Evolutionary conservation across 805 yeast genomes (phyloP).

Genomic region (Candida germanica): DNA sequence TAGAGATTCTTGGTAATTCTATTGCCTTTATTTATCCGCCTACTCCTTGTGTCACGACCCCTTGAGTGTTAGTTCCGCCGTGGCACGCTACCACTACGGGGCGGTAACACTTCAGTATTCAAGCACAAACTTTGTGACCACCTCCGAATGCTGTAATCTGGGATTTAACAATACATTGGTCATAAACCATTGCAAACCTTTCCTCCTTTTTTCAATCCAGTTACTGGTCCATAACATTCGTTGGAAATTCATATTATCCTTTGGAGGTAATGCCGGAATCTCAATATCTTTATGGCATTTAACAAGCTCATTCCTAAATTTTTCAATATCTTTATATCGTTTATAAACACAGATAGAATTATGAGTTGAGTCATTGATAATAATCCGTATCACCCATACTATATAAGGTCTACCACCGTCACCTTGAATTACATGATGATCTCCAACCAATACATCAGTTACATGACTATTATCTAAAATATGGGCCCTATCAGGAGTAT

Average conservation of each 20-base stretch:
- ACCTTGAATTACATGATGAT: slow-evolving; percentile 36
- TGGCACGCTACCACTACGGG: too few species aligned
- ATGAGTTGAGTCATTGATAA: slow-evolving; percentile 33
- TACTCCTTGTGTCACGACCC: too few species aligned
- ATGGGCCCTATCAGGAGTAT: slow-evolving; percentile 15
- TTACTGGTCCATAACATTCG: slow-evolving; percentile 35
- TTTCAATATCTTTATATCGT: slow-evolving; percentile 64
- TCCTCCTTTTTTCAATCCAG: slow-evolving; percentile 54
- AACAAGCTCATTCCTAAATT: slow-evolving; percentile 42
- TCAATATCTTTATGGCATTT: slow-evolving; percentile 38
- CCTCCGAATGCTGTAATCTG: slow-evolving; percentile 31
- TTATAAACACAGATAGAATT: slow-evolving; percentile 48
- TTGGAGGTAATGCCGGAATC: slow-evolving; percentile 53
- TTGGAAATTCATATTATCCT: slow-evolving; percentile 39
- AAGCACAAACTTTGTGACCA: slow-evolving; percentile 36
- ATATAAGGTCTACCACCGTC: slow-evolving; percentile 35
- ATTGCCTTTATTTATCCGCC: too few species aligned
- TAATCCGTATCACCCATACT: slow-evolving; percentile 38
- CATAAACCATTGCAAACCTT: slow-evolving; percentile 59
- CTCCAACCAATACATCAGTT: slow-evolving; percentile 42
- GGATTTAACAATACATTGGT: slow-evolving; percentile 54
- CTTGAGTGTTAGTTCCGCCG: too few species aligned
- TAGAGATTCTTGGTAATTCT: too few species aligned
- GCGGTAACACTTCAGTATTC: too few species aligned
- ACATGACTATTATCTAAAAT: slow-evolving; percentile 26